Evolutionary conservation across 2,329 filamentous ascomycete genomes (phyloP).

Genomic region (Trichoderma endophyticum): DNA sequence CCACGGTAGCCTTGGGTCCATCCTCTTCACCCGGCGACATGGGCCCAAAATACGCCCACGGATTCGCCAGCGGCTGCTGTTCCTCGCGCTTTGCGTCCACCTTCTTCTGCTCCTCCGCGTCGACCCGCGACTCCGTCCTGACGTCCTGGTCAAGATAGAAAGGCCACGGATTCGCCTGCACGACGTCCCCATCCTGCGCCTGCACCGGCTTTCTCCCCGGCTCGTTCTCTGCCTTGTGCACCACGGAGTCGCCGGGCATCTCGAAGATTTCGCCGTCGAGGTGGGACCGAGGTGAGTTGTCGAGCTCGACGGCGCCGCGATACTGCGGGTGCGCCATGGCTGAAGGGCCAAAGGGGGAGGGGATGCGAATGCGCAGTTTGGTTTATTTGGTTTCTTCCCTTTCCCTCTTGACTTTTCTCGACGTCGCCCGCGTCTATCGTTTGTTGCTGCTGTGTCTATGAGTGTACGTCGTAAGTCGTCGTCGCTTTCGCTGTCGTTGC

Average conservation of each 20-base stretch:
- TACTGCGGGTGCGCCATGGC: conserved; percentile 22
- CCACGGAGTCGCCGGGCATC: conserved; percentile 32
- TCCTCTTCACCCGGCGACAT: conserved; percentile 11
- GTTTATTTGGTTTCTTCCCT: not conserved
- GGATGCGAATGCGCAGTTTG: not conserved
- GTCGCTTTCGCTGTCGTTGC: not conserved
- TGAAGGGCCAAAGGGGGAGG: not conserved
- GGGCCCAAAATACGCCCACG: conserved; percentile 35
- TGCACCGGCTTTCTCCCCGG: conserved; percentile 10
- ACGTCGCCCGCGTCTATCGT: not conserved
- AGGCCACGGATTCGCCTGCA: conserved; percentile 31
- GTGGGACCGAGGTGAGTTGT: conserved; percentile 23
- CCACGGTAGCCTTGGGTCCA: not conserved
- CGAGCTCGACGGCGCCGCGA: conserved; percentile 30
- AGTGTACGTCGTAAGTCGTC: not conserved
- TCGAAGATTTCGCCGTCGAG: conserved; percentile 31
- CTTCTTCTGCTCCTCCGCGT: not conserved
- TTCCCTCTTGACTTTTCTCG: not conserved
- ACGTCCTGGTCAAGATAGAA: conserved; percentile 29
- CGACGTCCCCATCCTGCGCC: not conserved
- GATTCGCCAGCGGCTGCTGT: conserved; percentile 27
- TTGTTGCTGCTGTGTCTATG: not conserved
- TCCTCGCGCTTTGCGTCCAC: conserved; percentile 4
- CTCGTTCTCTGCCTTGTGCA: not conserved
- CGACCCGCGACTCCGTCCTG: not conserved